These are phyloP conservation scores for Phoma sp. DNA, from an alignment of 2,329 filamentous ascomycete genomes.

Conservation along the genomic window DNA sequence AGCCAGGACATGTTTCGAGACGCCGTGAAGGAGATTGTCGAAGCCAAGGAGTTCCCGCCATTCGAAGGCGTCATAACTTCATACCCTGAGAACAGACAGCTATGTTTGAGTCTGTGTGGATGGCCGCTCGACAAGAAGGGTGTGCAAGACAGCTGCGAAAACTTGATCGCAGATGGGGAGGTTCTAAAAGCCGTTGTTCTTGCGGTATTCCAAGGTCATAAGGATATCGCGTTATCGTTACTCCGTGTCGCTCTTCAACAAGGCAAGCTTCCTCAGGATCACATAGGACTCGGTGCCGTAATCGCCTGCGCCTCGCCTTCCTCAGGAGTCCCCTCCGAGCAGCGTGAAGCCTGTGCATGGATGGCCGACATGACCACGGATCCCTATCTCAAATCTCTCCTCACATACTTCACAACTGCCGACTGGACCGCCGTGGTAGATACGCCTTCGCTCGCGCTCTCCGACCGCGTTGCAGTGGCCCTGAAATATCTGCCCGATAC, in stretches of 20 bases:
- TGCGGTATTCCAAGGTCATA: slow-evolving; percentile 76
- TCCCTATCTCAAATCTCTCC: slow-evolving; percentile 80
- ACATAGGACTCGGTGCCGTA: slow-evolving; percentile 57
- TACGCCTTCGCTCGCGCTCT: slow-evolving; percentile 75
- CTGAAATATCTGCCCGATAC: slow-evolving; percentile 72
- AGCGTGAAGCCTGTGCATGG: slow-evolving; percentile 67
- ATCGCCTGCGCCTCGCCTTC: slow-evolving; percentile 55
- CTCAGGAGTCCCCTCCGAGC: slow-evolving; percentile 59
- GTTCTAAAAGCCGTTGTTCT: slow-evolving; percentile 80
- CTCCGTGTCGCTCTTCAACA: slow-evolving; percentile 73
- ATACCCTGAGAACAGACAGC: slow-evolving; percentile 73
- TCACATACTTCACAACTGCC: slow-evolving; percentile 77
- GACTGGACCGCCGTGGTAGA: slow-evolving; percentile 78
- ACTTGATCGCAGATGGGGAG: slow-evolving; percentile 60
- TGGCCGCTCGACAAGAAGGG: slow-evolving; percentile 68
- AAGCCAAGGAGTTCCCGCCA: slow-evolving; percentile 66
- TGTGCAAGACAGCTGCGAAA: slow-evolving; percentile 58
- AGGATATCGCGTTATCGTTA: slow-evolving; percentile 71
- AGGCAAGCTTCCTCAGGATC: slow-evolving; percentile 64
- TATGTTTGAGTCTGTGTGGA: slow-evolving; percentile 77
- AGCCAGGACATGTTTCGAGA: slow-evolving; percentile 65
- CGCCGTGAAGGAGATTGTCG: slow-evolving; percentile 69
- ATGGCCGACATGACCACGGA: slow-evolving; percentile 73
- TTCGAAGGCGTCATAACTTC: slow-evolving; percentile 70
- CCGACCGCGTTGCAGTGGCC: slow-evolving; percentile 77